phyloP scores from a whole-genome alignment of 2,329 filamentous ascomycete species.

The Colletotrichum sp. region DNA sequence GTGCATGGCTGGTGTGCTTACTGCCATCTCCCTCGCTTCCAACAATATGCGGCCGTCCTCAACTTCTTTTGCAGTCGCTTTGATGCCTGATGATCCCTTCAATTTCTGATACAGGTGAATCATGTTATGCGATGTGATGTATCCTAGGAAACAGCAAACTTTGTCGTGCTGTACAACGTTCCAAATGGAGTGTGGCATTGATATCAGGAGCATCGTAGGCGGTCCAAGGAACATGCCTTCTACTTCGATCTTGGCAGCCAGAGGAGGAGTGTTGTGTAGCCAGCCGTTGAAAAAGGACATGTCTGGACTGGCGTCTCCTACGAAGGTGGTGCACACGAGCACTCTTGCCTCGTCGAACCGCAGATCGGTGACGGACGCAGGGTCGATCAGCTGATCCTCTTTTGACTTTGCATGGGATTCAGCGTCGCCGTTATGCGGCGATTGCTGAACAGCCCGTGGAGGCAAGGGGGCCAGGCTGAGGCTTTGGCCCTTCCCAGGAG shows the following conservation, averaged over 20 bases:
- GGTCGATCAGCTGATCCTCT: conserved; percentile 50
- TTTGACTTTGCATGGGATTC: conserved; percentile 25
- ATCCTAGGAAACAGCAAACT: conserved; percentile 69
- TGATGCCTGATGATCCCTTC: conserved; percentile 50
- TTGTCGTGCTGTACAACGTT: conserved; percentile 70
- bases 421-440: conserved; percentile 27
- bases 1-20: conserved; percentile 36
- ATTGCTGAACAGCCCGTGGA: conserved; percentile 33
- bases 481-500: conserved; percentile 56
- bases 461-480: conserved; percentile 57
- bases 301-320: conserved; percentile 68
- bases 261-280: conserved; percentile 63
- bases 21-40: conserved; percentile 54
- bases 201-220: conserved; percentile 69
- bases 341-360: conserved; percentile 67
- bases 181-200: conserved; percentile 69
- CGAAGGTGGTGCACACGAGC: conserved; percentile 71
- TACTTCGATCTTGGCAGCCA: conserved; percentile 64
- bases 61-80: conserved; percentile 55
- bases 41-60: conserved; percentile 64
- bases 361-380: conserved; percentile 56
- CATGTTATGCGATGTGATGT: conserved; percentile 72
- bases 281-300: conserved; percentile 72
- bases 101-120: conserved; percentile 67
- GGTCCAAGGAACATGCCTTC: conserved; percentile 73